These are phyloP conservation scores for Kwoniella mangroviensis DNA, from an alignment of 768 basidiomycete genomes.

Conservation along the genomic window DNA sequence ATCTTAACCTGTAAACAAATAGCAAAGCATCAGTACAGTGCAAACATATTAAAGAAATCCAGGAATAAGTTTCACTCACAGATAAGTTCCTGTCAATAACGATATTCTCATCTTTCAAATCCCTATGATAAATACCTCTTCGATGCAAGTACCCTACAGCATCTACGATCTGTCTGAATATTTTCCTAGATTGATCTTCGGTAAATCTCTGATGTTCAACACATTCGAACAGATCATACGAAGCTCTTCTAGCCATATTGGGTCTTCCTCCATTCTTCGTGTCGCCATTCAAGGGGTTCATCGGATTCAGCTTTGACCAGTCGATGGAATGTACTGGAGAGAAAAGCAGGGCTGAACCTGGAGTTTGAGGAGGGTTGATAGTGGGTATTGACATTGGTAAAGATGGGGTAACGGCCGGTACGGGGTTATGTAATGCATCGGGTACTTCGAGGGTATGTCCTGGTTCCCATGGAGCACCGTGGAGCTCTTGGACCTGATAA, in stretches of 20 bases:
- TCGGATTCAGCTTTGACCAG: conserved; percentile 24
- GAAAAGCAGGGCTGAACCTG: conserved; percentile 21
- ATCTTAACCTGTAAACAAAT: conserved; percentile 72
- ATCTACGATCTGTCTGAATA: conserved; percentile 86
- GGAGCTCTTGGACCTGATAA: conserved; percentile 81
- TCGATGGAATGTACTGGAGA: conserved; percentile 22
- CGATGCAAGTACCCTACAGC: conserved; percentile 73
- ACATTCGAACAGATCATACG: conserved; percentile 92
- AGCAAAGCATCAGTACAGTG: too few species aligned
- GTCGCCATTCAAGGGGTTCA: neutral
- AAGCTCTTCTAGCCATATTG: conserved; percentile 69
- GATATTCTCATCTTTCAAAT: conserved; percentile 62
- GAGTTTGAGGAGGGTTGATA: conserved; percentile 20
- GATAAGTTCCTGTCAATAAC: conserved; percentile 64
- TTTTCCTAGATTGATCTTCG: conserved; percentile 76
- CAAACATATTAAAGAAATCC: neutral
- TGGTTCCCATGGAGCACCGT: conserved; percentile 80
- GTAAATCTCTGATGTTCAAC: conserved; percentile 84
- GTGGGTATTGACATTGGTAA: conserved; percentile 12
- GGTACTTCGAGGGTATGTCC: conserved; percentile 26
- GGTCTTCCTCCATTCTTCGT: conserved; percentile 31
- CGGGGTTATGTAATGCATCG: conserved; percentile 6
- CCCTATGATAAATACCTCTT: conserved; percentile 59
- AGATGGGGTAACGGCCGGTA: conserved; percentile 20
- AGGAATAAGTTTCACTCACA: conserved; percentile 36